Percentiles rank a stretch among this genome's conserved stretches.
phyloP scores from a whole-genome alignment of 345 rosid genomes.

The Salix udensis region DNA sequence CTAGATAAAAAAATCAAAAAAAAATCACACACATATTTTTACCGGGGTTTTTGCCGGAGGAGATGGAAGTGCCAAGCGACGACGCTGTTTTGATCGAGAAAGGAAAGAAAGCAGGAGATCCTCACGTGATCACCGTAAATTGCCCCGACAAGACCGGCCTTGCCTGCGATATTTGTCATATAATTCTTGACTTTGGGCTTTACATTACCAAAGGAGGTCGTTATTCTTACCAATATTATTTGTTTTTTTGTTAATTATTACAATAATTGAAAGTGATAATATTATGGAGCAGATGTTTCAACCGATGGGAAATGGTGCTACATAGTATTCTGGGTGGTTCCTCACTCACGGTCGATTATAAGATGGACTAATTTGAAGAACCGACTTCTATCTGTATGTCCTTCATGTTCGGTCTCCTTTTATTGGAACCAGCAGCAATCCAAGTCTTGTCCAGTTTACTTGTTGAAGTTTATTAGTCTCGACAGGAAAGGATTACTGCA shows the following conservation, averaged over 20 bases:
- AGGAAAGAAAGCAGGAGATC: constrained; percentile 57
- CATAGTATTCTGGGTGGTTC: constrained; percentile 74
- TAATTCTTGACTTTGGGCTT: constrained; percentile 75
- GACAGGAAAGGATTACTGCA: constrained; percentile 65
- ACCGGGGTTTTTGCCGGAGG: no score
- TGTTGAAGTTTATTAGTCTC: constrained; percentile 64
- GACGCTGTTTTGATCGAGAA: constrained; percentile 62
- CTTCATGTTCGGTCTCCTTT: constrained; percentile 44
- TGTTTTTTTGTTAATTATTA: not conserved
- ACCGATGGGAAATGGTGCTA: constrained; percentile 89
- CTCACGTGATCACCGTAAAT: constrained; percentile 69
- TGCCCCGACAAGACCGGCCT: constrained; percentile 78
- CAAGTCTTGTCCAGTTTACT: constrained; percentile 47
- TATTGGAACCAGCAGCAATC: constrained; percentile 36
- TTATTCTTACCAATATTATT: not conserved
- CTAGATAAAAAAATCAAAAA: no score
- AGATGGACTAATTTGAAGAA: constrained; percentile 75
- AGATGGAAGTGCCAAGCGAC: constrained; percentile 51
- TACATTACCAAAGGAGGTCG: constrained; percentile 72
- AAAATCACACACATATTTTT: no score
- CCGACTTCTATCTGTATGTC: constrained; percentile 65
- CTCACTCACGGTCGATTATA: constrained; percentile 39
- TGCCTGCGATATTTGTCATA: constrained; percentile 67
- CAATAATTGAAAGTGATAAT: no score
- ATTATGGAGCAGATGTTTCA: constrained; percentile 60